Conservation (phyloP, 2,329 filamentous ascomycete genomes). For the Cercospora citrullina region DNA sequence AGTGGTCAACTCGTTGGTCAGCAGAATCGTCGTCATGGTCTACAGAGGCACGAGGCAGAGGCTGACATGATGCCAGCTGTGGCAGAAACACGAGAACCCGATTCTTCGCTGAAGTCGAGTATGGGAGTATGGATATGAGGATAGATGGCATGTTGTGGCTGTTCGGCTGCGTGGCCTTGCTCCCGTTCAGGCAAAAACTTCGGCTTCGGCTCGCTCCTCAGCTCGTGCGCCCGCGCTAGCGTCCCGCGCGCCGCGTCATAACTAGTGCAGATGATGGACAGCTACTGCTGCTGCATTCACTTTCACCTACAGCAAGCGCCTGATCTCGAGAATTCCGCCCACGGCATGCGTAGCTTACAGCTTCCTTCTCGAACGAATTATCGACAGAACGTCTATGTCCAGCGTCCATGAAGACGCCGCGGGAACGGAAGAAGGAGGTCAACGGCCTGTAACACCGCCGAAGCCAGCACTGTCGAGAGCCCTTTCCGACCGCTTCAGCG, state of each 20-base stretch:
- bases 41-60: neutral
- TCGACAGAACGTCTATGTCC: constrained; percentile 33
- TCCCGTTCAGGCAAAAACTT: constrained; percentile 4
- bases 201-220: neutral
- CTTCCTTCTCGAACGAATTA: neutral
- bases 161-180: neutral
- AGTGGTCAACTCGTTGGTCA: constrained; percentile 36
- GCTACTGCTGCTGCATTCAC: neutral
- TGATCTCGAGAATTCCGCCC: neutral
- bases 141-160: constrained; percentile 3
- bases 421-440: constrained; percentile 19
- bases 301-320: neutral
- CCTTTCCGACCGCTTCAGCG: constrained; percentile 20
- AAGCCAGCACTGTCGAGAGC: constrained; percentile 18
- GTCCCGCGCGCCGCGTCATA: neutral
- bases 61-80: neutral
- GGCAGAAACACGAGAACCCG: neutral
- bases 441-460: constrained; percentile 22
- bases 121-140: neutral
- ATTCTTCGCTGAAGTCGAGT: neutral
- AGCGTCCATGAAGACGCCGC: constrained; percentile 23
- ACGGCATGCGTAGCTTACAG: constrained; percentile 8
- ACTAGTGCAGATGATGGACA: neutral
- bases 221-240: neutral
- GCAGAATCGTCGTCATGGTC: constrained; percentile 36